Evolutionary conservation across 805 yeast genomes (phyloP), one percentile per base, ranked within the genome.

Genomic region (Cyberlindnera galapagoensis): DNA sequence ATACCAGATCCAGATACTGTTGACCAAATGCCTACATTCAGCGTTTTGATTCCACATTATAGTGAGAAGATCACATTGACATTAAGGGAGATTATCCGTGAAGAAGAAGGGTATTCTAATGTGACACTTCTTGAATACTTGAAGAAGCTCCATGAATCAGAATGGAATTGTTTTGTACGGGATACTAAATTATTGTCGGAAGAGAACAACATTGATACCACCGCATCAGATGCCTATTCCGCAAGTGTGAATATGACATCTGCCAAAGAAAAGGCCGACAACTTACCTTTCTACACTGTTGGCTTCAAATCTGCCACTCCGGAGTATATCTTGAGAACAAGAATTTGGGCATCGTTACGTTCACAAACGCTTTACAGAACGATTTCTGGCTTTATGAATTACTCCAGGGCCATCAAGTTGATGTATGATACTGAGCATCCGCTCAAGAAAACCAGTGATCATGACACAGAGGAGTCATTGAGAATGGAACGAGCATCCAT

Each of bases 11-110:
- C 86, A 0, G 57, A 69, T 9, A 71, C 85, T 0, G 69, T 79
- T 7, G 69, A 67, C 14, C 65, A 74, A 26, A 82, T 83, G 85
- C 94, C 94, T 1, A 63, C 83, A 0, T 85, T 85, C 47, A 75
- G 92, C 1, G 95, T 86, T 7, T 63, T 87, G 49, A 71, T 87
- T 27, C 96, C 96, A 7, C 95, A 87, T 54, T 87, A 80, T 55
- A 67, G 80, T 7, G 96, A 87, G 53, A 86, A 81, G 57, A 84
- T 87, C 30, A 66, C 81, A 12, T 62, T 86, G 35, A 71, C 84
- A 3, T 63, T 87, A 42, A 75, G 77, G 49, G 95, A 87, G 52
- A 77, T 86, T 14, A 82, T 87, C 35, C 73, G 76, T 43, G 86
- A 78, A 54, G 74, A 69, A 13, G 81, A 75, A 39, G 76, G 74